Evolutionary conservation across 2,329 filamentous ascomycete species (phyloP).

Genomic region (Metarhizium brunneum): DNA sequence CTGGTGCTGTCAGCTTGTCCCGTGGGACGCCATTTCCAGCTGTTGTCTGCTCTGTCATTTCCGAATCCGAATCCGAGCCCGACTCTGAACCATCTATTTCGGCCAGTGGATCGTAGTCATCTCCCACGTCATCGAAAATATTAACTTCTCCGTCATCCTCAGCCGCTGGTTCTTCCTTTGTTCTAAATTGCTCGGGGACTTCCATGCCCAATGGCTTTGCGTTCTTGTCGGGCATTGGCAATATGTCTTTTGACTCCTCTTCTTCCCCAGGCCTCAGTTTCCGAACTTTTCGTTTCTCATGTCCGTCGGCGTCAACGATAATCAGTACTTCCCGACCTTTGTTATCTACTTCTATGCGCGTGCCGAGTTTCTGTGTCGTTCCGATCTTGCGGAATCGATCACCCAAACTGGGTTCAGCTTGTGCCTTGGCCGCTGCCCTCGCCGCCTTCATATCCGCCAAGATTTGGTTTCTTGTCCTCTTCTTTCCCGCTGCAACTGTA

Average conservation of each 20-base stretch:
- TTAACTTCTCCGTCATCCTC: slow-evolving; percentile 48
- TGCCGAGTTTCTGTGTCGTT: slow-evolving; percentile 40
- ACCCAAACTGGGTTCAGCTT: slow-evolving; percentile 42
- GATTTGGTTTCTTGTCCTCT: slow-evolving; percentile 57
- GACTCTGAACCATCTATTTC: slow-evolving; percentile 39
- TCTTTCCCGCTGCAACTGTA: slow-evolving; percentile 45
- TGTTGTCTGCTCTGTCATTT: slow-evolving; percentile 9
- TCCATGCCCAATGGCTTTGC: slow-evolving; percentile 55
- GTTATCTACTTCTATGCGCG: slow-evolving; percentile 50
- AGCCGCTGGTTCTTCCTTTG: slow-evolving; percentile 28
- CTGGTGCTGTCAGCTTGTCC: slow-evolving; percentile 8
- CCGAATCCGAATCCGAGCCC: slow-evolving; percentile 34
- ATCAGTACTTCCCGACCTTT: slow-evolving; percentile 56
- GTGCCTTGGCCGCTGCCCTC: slow-evolving; percentile 48
- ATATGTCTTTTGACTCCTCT: slow-evolving; percentile 26
- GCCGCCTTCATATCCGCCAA: slow-evolving; percentile 57
- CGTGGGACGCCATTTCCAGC: slow-evolving; percentile 2
- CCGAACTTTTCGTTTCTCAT: slow-evolving; percentile 56
- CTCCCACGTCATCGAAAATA: slow-evolving; percentile 57
- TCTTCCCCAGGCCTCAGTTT: slow-evolving; percentile 35
- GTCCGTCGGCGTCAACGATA: slow-evolving; percentile 55
- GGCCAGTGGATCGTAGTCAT: slow-evolving; percentile 59
- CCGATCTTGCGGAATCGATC: slow-evolving; percentile 58
- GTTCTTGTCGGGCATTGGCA: slow-evolving; percentile 46
- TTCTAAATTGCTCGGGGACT: slow-evolving; percentile 48